Conservation (phyloP, 2,329 filamentous ascomycete genomes). For the Acarospora socialis region DNA sequence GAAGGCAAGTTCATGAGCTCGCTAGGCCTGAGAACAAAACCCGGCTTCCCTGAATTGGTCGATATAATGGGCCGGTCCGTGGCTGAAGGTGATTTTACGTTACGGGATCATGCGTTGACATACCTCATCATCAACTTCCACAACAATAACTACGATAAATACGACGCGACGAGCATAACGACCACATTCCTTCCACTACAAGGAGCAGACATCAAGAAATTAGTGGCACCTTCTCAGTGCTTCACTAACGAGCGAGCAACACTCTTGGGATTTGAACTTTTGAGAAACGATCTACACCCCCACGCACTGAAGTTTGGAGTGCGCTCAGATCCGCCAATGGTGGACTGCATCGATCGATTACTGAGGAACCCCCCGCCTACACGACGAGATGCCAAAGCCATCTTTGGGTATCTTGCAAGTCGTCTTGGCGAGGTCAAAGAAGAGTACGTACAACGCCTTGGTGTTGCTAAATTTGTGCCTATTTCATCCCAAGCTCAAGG, state of each 20-base stretch:
- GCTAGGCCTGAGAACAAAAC: constrained; percentile 60
- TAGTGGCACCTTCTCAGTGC: constrained; percentile 62
- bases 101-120: constrained; percentile 56
- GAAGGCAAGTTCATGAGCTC: constrained; percentile 62
- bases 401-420: constrained; percentile 75
- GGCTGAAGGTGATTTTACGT: constrained; percentile 33
- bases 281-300: constrained; percentile 59
- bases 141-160: constrained; percentile 57
- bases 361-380: constrained; percentile 57
- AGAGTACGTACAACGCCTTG: constrained; percentile 44
- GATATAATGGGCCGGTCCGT: constrained; percentile 56
- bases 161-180: constrained; percentile 41
- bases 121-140: constrained; percentile 77
- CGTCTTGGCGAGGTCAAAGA: constrained; percentile 60
- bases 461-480: constrained; percentile 57
- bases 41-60: constrained; percentile 59
- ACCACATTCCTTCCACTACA: constrained; percentile 60
- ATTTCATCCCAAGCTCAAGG: constrained; percentile 30
- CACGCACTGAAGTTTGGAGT: constrained; percentile 84
- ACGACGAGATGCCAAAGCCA: constrained; percentile 47
- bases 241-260: constrained; percentile 68
- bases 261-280: constrained; percentile 65
- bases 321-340: constrained; percentile 62
- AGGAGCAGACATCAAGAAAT: constrained; percentile 41
- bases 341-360: constrained; percentile 59